Evolutionary conservation across 805 yeast species (phyloP).

Genomic region (Kodamaea hsintzibuensis): DNA sequence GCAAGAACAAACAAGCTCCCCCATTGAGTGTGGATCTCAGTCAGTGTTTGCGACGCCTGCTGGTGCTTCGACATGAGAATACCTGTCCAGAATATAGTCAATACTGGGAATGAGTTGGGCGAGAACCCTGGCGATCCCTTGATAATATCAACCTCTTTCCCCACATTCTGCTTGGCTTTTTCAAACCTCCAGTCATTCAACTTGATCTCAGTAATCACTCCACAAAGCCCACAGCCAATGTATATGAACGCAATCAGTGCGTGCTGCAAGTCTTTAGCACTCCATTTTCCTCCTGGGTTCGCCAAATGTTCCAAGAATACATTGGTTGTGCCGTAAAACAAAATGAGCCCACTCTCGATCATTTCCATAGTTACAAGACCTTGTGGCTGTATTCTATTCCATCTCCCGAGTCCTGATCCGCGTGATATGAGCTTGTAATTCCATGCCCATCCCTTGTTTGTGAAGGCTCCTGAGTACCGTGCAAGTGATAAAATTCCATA

Average conservation of each 20-base stretch:
- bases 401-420: conserved; percentile 23
- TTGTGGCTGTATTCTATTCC: conserved; percentile 40
- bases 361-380: conserved; percentile 78
- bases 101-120: conserved; percentile 92
- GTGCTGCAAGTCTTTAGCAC: conserved; percentile 87
- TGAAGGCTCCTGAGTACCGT: conserved; percentile 82
- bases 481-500: conserved; percentile 81
- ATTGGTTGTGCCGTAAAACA: conserved; percentile 87
- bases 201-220: conserved; percentile 75
- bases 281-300: conserved; percentile 74
- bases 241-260: conserved; percentile 88
- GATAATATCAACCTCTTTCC: not conserved
- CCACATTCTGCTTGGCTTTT: conserved; percentile 29
- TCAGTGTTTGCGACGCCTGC: conserved; percentile 78
- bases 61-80: conserved; percentile 91
- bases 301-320: conserved; percentile 84
- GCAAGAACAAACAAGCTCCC: conserved; percentile 83
- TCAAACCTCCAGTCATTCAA: conserved; percentile 60
- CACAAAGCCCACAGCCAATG: conserved; percentile 91
- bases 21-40: conserved; percentile 89
- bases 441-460: conserved; percentile 88
- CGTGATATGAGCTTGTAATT: conserved; percentile 41
- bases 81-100: conserved; percentile 96
- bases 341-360: conserved; percentile 74
- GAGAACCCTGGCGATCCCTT: conserved; percentile 71